phyloP scores from a whole-genome alignment of 169 alveolate species.

The Eimeria maxima region DNA sequence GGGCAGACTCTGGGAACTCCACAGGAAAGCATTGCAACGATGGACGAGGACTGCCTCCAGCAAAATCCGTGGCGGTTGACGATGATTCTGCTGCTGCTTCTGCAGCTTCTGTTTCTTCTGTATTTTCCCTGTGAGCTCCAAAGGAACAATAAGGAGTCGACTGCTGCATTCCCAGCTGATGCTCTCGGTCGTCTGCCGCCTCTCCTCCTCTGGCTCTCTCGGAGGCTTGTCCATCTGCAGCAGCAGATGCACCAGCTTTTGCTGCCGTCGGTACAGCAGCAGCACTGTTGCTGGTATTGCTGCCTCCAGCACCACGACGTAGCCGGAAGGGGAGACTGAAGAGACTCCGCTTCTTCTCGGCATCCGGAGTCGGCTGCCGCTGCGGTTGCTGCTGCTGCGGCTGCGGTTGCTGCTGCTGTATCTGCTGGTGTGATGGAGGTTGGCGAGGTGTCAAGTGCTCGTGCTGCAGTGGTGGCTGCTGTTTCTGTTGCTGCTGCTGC shows the following conservation, averaged over 20 bases:
- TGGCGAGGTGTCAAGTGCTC: background rate
- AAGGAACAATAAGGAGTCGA: conserved; percentile 18
- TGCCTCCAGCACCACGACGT: conserved; percentile 49
- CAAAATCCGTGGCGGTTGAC: background rate
- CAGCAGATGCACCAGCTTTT: conserved; percentile 9
- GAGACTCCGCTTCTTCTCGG: conserved; percentile 10
- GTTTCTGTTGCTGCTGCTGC: background rate
- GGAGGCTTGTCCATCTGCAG: conserved; percentile 13
- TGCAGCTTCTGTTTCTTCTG: conserved; percentile 49
- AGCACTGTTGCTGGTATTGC: conserved; percentile 14
- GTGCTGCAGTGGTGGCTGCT: conserved; percentile 14
- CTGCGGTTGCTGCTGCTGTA: conserved; percentile 42
- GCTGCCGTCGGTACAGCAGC: background rate
- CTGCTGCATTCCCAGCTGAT: background rate
- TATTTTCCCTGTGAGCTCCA: background rate
- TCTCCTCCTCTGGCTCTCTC: background rate
- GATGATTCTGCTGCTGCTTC: background rate
- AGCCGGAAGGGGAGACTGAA: conserved; percentile 48
- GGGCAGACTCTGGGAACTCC: conserved; percentile 35
- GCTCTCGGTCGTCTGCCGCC: background rate
- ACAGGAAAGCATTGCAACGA: background rate
- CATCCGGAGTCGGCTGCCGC: conserved; percentile 37
- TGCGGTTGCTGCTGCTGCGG: conserved; percentile 19
- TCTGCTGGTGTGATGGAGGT: background rate
- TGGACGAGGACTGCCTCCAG: background rate